Percentiles rank a stretch among this genome's conserved stretches.
Conservation (phyloP, 345 rosid genomes). For the Clarkia xantiana region DNA sequence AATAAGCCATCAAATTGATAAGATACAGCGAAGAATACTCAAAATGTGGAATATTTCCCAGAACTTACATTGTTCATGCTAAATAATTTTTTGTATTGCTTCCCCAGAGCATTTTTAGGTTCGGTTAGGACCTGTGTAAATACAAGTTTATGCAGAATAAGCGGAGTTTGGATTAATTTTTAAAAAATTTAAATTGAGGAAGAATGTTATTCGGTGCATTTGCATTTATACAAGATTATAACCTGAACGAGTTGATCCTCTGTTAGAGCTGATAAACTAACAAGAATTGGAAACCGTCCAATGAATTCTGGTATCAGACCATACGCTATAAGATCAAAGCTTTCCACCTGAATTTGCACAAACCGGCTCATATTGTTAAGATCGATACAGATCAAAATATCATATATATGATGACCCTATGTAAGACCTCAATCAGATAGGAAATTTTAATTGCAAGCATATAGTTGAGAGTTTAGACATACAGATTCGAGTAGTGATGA, state of each 20-base stretch:
- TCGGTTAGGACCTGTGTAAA: slow-evolving; percentile 56
- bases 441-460: background rate
- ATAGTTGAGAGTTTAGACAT: slow-evolving; percentile 12
- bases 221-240: too few relatives aligned
- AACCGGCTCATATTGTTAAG: too few relatives aligned
- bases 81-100: slow-evolving; percentile 87
- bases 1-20: slow-evolving; percentile 2
- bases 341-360: slow-evolving; percentile 55
- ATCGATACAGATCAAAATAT: too few relatives aligned
- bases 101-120: slow-evolving; percentile 86
- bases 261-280: slow-evolving; percentile 77
- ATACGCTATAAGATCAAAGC: slow-evolving; percentile 80
- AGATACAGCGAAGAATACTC: too few relatives aligned
- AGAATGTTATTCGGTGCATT: too few relatives aligned
- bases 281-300: slow-evolving; percentile 88
- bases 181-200: too few relatives aligned
- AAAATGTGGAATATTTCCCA: background rate
- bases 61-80: slow-evolving; percentile 75
- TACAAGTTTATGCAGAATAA: too few relatives aligned
- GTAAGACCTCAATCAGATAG: background rate
- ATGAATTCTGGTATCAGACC: slow-evolving; percentile 98
- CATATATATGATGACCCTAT: too few relatives aligned
- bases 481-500: slow-evolving; percentile 88
- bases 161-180: too few relatives aligned
- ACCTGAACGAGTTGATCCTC: slow-evolving; percentile 90